These are phyloP conservation scores for Bauhinia variegata DNA, from an alignment of 306 rosid species.

Conservation along the genomic window DNA sequence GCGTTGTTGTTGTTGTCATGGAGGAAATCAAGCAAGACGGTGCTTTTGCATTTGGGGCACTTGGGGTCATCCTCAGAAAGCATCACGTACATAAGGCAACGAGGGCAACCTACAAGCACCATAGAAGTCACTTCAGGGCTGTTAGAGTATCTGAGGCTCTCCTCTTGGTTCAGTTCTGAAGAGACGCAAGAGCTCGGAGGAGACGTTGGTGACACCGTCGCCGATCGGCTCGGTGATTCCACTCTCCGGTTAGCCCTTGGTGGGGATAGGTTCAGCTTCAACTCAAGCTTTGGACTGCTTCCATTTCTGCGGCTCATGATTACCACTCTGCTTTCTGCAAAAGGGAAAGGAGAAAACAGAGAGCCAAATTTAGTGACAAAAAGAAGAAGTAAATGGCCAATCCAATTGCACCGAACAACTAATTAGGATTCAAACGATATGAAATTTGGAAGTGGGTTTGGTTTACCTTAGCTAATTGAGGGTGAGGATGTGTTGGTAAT, in stretches of 20 bases:
- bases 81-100: conserved; percentile 94
- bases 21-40: conserved; percentile 79
- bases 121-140: conserved; percentile 79
- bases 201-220: conserved; percentile 65
- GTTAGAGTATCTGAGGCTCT: conserved; percentile 47
- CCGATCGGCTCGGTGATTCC: conserved; percentile 66
- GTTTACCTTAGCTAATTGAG: background rate
- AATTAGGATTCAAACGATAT: background rate
- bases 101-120: conserved; percentile 85
- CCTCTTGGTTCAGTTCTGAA: conserved; percentile 67
- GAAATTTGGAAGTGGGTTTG: background rate
- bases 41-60: conserved; percentile 95
- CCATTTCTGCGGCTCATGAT: conserved; percentile 75
- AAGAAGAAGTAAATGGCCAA: background rate
- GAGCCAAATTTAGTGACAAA: conserved; percentile 1
- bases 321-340: conserved; percentile 12
- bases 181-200: conserved; percentile 87
- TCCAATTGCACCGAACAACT: background rate
- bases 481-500: background rate
- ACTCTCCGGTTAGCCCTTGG: conserved; percentile 55
- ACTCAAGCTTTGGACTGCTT: conserved; percentile 71
- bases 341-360: background rate
- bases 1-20: conserved; percentile 49
- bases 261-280: conserved; percentile 88
- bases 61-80: conserved; percentile 74